Percentiles rank a stretch among this genome's conserved stretches.
These are phyloP conservation scores for Adansonia grandidieri DNA, from an alignment of 441 rosid species.

Conservation along the genomic window DNA sequence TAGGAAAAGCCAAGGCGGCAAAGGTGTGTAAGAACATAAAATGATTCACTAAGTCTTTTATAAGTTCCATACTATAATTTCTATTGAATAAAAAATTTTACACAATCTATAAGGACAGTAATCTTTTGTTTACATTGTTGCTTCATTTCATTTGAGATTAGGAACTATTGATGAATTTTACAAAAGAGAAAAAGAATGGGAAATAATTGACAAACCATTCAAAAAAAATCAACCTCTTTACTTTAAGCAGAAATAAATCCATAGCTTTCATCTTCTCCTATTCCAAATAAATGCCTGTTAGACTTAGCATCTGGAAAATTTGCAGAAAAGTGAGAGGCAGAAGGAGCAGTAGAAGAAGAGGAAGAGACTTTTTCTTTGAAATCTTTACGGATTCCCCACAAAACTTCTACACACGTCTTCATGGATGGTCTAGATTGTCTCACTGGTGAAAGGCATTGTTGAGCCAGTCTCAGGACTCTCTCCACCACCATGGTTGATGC, in stretches of 20 bases:
- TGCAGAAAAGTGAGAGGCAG: slow-evolving; percentile 53
- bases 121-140: not conserved
- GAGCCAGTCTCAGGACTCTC: slow-evolving; percentile 68
- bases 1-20: not conserved
- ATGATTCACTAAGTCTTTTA: not conserved
- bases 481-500: slow-evolving; percentile 61
- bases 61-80: too few species aligned
- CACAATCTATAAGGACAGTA: not conserved
- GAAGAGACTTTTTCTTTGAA: slow-evolving; percentile 33
- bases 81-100: not conserved
- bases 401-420: slow-evolving; percentile 68
- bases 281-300: slow-evolving; percentile 48
- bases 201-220: slow-evolving; percentile 4
- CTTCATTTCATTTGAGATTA: not conserved
- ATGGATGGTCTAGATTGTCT: slow-evolving; percentile 75
- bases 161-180: not conserved
- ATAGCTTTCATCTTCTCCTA: slow-evolving; percentile 44
- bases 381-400: slow-evolving; percentile 55
- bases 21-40: not conserved
- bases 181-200: not conserved
- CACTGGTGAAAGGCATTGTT: slow-evolving; percentile 52
- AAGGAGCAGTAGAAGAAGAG: slow-evolving; percentile 19
- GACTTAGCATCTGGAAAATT: slow-evolving; percentile 46
- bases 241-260: slow-evolving; percentile 53
- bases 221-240: slow-evolving; percentile 15